These are phyloP conservation scores for Vigna nakashimae DNA, from an alignment of 306 rosid genomes.

Conservation along the genomic window DNA sequence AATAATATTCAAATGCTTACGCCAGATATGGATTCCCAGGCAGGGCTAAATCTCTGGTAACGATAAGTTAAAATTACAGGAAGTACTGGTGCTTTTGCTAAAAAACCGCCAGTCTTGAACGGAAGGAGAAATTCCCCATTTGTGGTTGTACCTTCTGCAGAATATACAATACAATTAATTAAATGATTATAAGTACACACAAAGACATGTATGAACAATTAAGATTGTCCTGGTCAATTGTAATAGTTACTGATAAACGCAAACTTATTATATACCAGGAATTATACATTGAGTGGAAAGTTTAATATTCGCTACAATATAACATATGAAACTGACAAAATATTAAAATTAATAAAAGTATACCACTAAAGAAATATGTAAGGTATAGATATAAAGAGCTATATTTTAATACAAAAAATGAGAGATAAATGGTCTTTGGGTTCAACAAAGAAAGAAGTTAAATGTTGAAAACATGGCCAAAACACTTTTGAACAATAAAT, in stretches of 20 bases:
- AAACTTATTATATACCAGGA: conserved; percentile 10
- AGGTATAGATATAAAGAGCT: not conserved
- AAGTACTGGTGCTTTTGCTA: conserved; percentile 77
- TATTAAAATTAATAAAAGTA: conserved; percentile 8
- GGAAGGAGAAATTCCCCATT: conserved; percentile 92
- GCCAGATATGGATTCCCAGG: conserved; percentile 98
- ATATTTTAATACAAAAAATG: not conserved
- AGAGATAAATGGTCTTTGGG: conserved; percentile 1
- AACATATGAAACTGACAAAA: not conserved
- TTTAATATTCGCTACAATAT: not conserved
- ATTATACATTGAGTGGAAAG: conserved; percentile 23
- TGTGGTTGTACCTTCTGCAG: conserved; percentile 94
- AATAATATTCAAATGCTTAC: conserved; percentile 55
- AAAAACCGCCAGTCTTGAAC: conserved; percentile 93
- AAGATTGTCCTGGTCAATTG: not conserved
- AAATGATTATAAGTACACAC: conserved; percentile 10
- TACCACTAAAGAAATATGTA: conserved; percentile 10
- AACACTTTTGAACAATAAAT: conserved; percentile 7
- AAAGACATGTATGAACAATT: conserved; percentile 17
- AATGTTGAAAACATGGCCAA: conserved; percentile 18
- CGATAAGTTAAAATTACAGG: conserved; percentile 85
- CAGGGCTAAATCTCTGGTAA: conserved; percentile 85
- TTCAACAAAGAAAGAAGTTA: not conserved
- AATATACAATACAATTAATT: conserved; percentile 33
- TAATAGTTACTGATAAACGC: conserved; percentile 19